These are phyloP conservation scores for Lentinula detonsa DNA, from an alignment of 768 basidiomycete species.

Conservation along the genomic window DNA sequence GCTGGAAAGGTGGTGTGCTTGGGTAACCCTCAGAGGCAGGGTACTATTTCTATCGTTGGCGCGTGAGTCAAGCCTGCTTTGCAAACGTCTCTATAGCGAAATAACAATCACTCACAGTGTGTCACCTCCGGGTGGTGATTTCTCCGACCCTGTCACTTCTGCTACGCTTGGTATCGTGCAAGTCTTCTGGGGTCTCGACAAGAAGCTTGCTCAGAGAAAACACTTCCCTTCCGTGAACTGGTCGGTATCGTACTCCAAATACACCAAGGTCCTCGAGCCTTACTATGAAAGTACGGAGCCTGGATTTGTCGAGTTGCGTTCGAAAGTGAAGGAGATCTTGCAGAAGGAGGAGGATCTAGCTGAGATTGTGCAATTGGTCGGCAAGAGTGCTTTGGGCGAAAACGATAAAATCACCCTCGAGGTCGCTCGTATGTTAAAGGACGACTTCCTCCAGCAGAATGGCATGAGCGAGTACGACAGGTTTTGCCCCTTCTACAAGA, in stretches of 20 bases:
- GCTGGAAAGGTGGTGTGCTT: constrained; percentile 94
- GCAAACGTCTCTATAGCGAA: constrained; percentile 1
- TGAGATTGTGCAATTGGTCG: constrained; percentile 99
- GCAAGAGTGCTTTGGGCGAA: constrained; percentile 96
- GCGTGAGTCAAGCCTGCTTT: constrained; percentile 58
- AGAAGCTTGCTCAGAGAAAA: constrained; percentile 97
- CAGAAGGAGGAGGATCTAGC: constrained; percentile 99
- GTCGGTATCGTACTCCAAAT: constrained; percentile 99
- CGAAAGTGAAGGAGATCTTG: constrained; percentile 90
- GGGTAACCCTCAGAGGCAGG: constrained; percentile 81
- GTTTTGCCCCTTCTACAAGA: constrained; percentile 99
- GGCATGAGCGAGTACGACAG: constrained; percentile 98
- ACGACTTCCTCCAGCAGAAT: constrained; percentile 96
- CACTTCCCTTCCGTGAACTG: constrained; percentile 99
- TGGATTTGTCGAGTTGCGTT: constrained; percentile 92
- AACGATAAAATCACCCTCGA: constrained; percentile 98
- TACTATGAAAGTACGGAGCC: constrained; percentile 89
- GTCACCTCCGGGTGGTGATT: constrained; percentile 98
- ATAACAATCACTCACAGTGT: constrained; percentile 49
- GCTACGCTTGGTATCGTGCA: constrained; percentile 98
- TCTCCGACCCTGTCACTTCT: constrained; percentile 97
- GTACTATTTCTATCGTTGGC: constrained; percentile 97
- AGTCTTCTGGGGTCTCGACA: constrained; percentile 99
- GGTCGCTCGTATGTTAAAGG: constrained; percentile 95
- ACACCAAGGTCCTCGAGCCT: constrained; percentile 87